These are phyloP conservation scores for Penicillium rolfsii DNA, from an alignment of 2,329 filamentous ascomycete genomes.

Conservation along the genomic window DNA sequence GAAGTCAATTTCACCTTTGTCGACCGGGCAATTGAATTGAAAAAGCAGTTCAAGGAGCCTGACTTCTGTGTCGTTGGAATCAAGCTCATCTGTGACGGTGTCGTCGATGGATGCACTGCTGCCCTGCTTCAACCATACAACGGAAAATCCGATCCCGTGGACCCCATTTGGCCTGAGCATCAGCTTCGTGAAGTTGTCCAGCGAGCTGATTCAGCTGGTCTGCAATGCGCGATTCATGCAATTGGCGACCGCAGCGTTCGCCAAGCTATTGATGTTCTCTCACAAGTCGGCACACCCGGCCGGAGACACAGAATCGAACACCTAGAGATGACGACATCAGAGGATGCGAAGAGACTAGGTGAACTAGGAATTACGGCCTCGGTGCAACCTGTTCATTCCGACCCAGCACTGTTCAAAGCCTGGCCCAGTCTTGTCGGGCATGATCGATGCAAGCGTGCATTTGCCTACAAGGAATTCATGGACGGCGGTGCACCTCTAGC, in stretches of 20 bases:
- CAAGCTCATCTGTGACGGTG: slow-evolving; percentile 56
- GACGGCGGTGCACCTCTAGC: slow-evolving; percentile 52
- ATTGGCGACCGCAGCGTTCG: slow-evolving; percentile 55
- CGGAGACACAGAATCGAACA: slow-evolving; percentile 57
- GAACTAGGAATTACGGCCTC: slow-evolving; percentile 51
- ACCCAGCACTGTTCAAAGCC: slow-evolving; percentile 52
- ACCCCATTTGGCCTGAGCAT: slow-evolving; percentile 52
- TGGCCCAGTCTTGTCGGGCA: slow-evolving; percentile 53
- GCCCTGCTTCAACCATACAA: slow-evolving; percentile 53
- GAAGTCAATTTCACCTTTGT: slow-evolving; percentile 48
- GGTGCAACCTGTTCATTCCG: slow-evolving; percentile 45
- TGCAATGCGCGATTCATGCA: slow-evolving; percentile 57
- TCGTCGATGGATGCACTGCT: slow-evolving; percentile 57
- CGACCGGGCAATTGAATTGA: slow-evolving; percentile 50
- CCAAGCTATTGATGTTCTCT: slow-evolving; percentile 52
- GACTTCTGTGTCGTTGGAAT: slow-evolving; percentile 52
- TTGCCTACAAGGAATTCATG: slow-evolving; percentile 55
- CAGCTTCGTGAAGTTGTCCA: slow-evolving; percentile 50
- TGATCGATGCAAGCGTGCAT: slow-evolving; percentile 52
- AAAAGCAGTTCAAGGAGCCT: slow-evolving; percentile 47
- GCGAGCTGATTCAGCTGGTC: slow-evolving; percentile 47
- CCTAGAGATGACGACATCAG: slow-evolving; percentile 53
- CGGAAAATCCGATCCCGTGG: slow-evolving; percentile 44
- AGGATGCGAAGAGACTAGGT: slow-evolving; percentile 53
- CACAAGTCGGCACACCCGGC: slow-evolving; percentile 43